Base-by-base conservation (phyloP, 305 asterid genomes). In the Salvia sclarea region DNA sequence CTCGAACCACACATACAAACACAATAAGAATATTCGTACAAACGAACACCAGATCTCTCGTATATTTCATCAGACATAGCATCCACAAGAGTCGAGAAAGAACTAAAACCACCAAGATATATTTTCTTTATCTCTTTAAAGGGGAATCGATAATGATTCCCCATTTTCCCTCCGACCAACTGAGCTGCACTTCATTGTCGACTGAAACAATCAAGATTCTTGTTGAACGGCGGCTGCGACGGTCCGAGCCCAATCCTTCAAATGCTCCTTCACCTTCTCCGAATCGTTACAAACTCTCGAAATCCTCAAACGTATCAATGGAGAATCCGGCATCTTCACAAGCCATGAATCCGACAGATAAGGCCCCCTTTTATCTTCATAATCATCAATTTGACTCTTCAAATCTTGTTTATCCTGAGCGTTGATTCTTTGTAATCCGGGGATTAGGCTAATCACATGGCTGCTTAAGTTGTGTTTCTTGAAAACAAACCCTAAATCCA, bases 401-500 rank as follows among this genome's bases (percentile, higher is more conserved):
- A 35, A 35, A 5, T 18, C 22, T 7, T 59, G 38, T 2, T 16
- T 47, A 5, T 30, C 62, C 1, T 40, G n/a, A 37, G 57, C 40
- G 18, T 76, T 78, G 4, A 83, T 64, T 59, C 85, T 77, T 53
- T 76, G 86, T 30, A 85, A 49, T 20, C 92, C 92, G 0, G 92
- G 90, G 58, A 88, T 37, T 66, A 88, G 71, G 38, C 77, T 84
- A 69, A 81, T 79, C 77, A 81, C 53, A n/a, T 62, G 65, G 35
- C 79, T 72, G 76, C 64, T 73, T 49, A 82, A 9, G 21, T 71
- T 73, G 11, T 81, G 81, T 71, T 70, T 81, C 12, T 69, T 60
- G 78, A 88, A 88, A 61, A 25, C 61, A 66, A 88, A 88, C 2
- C 95, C 95, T 59, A 88, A 74, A 54, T 85, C 86, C 84, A 85